These are phyloP conservation scores for Darksidea phi DNA, from an alignment of 495 filamentous ascomycete species.

Conservation along the genomic window DNA sequence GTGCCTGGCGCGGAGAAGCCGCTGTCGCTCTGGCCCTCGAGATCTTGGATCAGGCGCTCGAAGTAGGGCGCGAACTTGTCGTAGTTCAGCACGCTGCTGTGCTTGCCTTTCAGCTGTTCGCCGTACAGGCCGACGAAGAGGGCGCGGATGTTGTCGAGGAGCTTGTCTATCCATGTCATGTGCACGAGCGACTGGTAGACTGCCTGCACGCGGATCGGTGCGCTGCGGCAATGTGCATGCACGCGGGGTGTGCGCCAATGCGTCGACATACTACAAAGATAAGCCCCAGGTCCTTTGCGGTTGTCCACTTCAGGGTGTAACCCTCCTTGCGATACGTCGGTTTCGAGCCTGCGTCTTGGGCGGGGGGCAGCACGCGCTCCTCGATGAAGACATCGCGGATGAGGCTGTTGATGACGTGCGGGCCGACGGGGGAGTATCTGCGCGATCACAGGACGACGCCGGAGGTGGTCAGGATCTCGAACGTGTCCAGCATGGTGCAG, in stretches of 20 bases:
- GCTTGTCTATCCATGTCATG: constrained; percentile 94
- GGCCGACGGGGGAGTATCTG: constrained; percentile 73
- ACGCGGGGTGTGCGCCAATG: constrained; percentile 5
- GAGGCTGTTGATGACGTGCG: constrained; percentile 86
- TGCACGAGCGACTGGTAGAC: constrained; percentile 95
- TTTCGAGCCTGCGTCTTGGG: constrained; percentile 57
- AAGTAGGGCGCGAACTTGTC: constrained; percentile 88
- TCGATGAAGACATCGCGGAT: constrained; percentile 97
- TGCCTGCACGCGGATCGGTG: no score
- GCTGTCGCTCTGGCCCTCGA: constrained; percentile 62
- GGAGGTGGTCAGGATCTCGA: constrained; percentile 93
- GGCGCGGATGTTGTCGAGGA: constrained; percentile 87
- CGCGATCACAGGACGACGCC: constrained; percentile 97
- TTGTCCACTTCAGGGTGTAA: constrained; percentile 93
- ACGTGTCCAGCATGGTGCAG: constrained; percentile 81
- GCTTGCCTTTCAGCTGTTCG: constrained; percentile 78
- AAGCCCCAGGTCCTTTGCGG: constrained; percentile 83
- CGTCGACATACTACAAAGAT: constrained; percentile 82
- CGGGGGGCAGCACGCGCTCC: constrained; percentile 69
- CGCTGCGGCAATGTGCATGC: no score
- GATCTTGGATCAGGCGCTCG: constrained; percentile 82
- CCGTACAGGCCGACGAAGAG: constrained; percentile 87
- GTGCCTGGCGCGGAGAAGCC: constrained; percentile 38
- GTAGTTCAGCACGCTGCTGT: constrained; percentile 71
- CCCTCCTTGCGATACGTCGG: constrained; percentile 85